Percentiles rank a stretch among this genome's conserved stretches.
phyloP scores from a whole-genome alignment of 169 alveolate species.

The Eimeria praecox region DNA sequence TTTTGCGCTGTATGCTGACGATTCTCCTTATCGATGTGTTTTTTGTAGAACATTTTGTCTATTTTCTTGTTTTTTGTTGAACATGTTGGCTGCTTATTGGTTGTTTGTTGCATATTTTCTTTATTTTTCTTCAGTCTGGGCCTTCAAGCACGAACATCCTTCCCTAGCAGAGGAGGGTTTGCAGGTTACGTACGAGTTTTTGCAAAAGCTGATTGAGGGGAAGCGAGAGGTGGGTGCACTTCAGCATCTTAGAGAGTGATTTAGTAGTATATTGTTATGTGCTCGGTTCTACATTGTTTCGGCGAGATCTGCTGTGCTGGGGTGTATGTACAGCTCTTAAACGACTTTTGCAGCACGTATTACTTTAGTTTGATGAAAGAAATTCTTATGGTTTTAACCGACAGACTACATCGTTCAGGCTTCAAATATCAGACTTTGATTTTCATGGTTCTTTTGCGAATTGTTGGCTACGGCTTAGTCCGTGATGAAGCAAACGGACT shows the following conservation, averaged over 20 bases:
- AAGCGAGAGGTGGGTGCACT: slow-evolving; percentile 82
- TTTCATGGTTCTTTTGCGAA: slow-evolving; percentile 68
- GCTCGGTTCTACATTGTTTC: too few species aligned
- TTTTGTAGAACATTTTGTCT: too few species aligned
- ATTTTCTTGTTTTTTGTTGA: too few species aligned
- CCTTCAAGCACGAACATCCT: slow-evolving; percentile 90
- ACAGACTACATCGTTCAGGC: slow-evolving; percentile 81
- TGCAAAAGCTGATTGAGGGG: slow-evolving; percentile 83
- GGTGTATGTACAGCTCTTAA: slow-evolving; percentile 55
- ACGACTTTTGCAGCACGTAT: slow-evolving; percentile 62
- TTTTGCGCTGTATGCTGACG: too few species aligned
- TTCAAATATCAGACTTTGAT: slow-evolving; percentile 79
- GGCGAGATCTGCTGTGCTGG: slow-evolving; percentile 13
- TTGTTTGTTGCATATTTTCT: background rate
- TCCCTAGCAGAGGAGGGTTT: slow-evolving; percentile 91
- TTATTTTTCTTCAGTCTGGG: slow-evolving; percentile 84
- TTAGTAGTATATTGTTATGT: too few species aligned
- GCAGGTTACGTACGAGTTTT: slow-evolving; percentile 84
- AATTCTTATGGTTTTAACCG: slow-evolving; percentile 76
- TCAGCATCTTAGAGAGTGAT: too few species aligned
- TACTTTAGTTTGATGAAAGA: slow-evolving; percentile 74
- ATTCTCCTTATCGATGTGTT: too few species aligned
- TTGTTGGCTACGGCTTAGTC: slow-evolving; percentile 55
- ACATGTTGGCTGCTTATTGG: too few species aligned
- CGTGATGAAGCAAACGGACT: slow-evolving; percentile 53